phyloP scores from a whole-genome alignment of 768 basidiomycete species.

The Steccherinum ochraceum region DNA sequence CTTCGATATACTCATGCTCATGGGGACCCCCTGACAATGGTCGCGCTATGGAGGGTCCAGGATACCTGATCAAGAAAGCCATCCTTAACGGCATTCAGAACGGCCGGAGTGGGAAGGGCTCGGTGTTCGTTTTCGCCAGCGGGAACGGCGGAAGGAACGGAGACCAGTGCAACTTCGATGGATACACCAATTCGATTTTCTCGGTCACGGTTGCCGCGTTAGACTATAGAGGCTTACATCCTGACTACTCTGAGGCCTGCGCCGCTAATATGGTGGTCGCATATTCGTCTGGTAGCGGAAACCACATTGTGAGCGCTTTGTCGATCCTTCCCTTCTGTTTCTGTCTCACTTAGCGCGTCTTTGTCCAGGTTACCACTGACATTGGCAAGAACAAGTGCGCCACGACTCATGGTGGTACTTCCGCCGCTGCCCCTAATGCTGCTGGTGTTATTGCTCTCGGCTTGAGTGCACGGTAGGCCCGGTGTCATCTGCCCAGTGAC shows the following conservation, averaged over 20 bases:
- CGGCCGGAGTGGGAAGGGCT: constrained; percentile 85
- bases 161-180: constrained; percentile 99
- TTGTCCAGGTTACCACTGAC: constrained; percentile 83
- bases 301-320: constrained; percentile 71
- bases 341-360: constrained; percentile 11
- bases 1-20: constrained; percentile 91
- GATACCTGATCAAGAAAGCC: constrained; percentile 86
- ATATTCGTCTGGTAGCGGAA: constrained; percentile 91
- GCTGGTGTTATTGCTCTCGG: constrained; percentile 91
- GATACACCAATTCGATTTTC: constrained; percentile 97
- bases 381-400: constrained; percentile 82
- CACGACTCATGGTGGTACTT: constrained; percentile 86
- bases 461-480: constrained; percentile 72
- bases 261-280: constrained; percentile 96
- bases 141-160: constrained; percentile 89
- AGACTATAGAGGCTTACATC: constrained; percentile 89
- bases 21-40: constrained; percentile 99
- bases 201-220: constrained; percentile 95
- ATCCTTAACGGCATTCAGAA: constrained; percentile 90
- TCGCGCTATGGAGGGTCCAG: constrained; percentile 88
- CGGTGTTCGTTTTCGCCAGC: constrained; percentile 93
- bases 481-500: not conserved
- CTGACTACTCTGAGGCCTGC: constrained; percentile 96
- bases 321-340: constrained; percentile 2
- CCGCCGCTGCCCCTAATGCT: constrained; percentile 95